These are phyloP conservation scores for Cupressus sempervirens DNA, from an alignment of 75 land plant genomes.

Conservation along the genomic window DNA sequence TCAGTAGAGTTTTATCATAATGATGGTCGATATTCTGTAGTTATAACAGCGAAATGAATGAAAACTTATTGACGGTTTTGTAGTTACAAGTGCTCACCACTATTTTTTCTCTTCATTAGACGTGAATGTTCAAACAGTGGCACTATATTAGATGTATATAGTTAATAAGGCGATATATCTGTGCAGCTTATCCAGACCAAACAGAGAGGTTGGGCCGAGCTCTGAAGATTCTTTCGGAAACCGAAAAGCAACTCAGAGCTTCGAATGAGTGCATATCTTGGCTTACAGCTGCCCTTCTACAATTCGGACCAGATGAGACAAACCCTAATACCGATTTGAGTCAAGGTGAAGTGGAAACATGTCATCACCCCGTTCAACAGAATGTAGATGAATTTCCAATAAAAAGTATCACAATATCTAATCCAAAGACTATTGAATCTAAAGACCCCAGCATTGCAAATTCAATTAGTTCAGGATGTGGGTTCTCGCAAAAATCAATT, in stretches of 20 bases:
- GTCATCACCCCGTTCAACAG: neutral
- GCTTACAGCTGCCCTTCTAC: conserved; percentile 69
- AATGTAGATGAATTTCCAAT: neutral
- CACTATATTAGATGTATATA: neutral
- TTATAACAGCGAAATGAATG: neutral
- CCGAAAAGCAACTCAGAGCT: conserved; percentile 65
- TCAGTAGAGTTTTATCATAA: neutral
- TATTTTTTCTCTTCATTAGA: no score
- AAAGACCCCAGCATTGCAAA: neutral
- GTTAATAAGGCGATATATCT: neutral
- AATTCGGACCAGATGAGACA: conserved; percentile 40
- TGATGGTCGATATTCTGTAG: neutral
- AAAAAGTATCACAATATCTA: neutral
- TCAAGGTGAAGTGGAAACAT: conserved; percentile 5
- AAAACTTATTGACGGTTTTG: neutral
- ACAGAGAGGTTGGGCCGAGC: conserved; percentile 52
- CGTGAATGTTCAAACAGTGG: neutral
- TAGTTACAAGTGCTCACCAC: no score
- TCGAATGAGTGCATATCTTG: conserved; percentile 70
- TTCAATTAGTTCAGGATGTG: conserved; percentile 7
- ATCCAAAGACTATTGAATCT: neutral
- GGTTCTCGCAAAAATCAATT: neutral
- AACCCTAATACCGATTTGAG: conserved; percentile 14
- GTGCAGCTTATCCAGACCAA: conserved; percentile 31
- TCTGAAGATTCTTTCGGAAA: conserved; percentile 16